Base-by-base conservation (phyloP, 2,329 filamentous ascomycete species). In the Parasarocladium wereldwijsianum region DNA sequence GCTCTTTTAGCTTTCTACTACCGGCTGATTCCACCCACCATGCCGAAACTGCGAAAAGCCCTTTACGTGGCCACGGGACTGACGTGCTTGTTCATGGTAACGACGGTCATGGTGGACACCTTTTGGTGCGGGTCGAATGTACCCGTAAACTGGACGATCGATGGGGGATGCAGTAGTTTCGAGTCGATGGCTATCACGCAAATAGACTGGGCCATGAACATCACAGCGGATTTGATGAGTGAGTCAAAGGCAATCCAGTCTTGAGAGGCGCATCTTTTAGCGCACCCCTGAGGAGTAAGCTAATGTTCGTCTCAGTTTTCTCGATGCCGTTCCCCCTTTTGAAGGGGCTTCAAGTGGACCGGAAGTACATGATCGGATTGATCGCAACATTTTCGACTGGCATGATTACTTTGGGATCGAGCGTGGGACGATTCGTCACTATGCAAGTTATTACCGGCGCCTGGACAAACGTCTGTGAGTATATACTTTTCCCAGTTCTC, bases 51-150 rank as follows among this genome's bases (percentile, higher is more conserved):
- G 7, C 40, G 45, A 2, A 45, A 40, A 6, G 31, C 29, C 8
- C 38, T 48, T 0, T 44, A 45, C 17, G 38, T 11, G 2, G 29
- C 30, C 0, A 45, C 38, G 1, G 40, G 23, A 1, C 12, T 48
- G 35, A 49, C 44, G 3, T 24, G 31, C 7, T 23, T 26, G 1
- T 48, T 48, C 9, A 39, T 39, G 19, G 9, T 42, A 0, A 40
- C 41, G 1, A 48, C 45, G 4, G 40, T 34, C 8, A 39, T 46
- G 2, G 10, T 48, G 27, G 45, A 48, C 22, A 49, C 45, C 0
- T 49, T 49, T n/a, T 49, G 44, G 43, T 48, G 45, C n/a, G 45
- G 45, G 1, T 3, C 32, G 2, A 33, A 49, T 2, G 43, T 45
- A 3, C 26, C 45, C 0, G 34, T 49, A 8, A 48, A 48, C 20